A percentile compares a stretch with the other conserved stretches of the same genome.
phyloP scores from a whole-genome alignment of 805 yeast species.

The Candida boidinii region DNA sequence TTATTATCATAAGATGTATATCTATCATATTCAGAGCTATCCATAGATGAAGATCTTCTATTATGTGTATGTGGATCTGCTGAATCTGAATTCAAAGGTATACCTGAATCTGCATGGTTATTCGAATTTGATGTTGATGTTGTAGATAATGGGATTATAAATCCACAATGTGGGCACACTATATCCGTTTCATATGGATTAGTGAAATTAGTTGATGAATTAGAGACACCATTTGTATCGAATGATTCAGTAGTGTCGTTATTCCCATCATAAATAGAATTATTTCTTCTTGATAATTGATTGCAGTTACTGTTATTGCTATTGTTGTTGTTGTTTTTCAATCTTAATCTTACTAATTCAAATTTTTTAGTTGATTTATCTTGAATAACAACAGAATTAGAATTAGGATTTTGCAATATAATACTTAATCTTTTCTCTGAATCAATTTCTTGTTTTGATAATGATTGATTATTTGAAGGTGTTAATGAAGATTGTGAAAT shows the following conservation, averaged over 20 bases:
- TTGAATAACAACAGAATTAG: constrained; percentile 21
- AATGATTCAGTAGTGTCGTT: too few species aligned
- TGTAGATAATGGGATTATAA: neutral
- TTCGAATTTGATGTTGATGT: neutral
- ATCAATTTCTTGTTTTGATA: neutral
- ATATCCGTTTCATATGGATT: neutral
- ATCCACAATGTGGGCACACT: neutral
- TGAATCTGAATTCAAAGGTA: neutral
- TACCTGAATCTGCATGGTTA: too few species aligned
- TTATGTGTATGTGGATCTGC: neutral
- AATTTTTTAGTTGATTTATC: constrained; percentile 18
- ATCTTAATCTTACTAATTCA: constrained; percentile 16
- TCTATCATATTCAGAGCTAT: constrained; percentile 6
- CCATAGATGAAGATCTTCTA: constrained; percentile 5
- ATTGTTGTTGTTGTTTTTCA: neutral
- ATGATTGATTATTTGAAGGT: too few species aligned
- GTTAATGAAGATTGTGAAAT: too few species aligned
- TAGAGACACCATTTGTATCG: too few species aligned
- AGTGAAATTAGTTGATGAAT: neutral
- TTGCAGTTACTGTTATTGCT: too few species aligned
- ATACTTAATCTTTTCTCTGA: too few species aligned
- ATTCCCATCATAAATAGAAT: too few species aligned
- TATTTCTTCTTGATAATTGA: too few species aligned
- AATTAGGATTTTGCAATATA: constrained; percentile 10
- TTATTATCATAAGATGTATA: constrained; percentile 13